Evolutionary conservation across 202 grass and related monocot species (phyloP), one percentile per base, ranked within the genome.

Genomic region (Zoysia matrella): DNA sequence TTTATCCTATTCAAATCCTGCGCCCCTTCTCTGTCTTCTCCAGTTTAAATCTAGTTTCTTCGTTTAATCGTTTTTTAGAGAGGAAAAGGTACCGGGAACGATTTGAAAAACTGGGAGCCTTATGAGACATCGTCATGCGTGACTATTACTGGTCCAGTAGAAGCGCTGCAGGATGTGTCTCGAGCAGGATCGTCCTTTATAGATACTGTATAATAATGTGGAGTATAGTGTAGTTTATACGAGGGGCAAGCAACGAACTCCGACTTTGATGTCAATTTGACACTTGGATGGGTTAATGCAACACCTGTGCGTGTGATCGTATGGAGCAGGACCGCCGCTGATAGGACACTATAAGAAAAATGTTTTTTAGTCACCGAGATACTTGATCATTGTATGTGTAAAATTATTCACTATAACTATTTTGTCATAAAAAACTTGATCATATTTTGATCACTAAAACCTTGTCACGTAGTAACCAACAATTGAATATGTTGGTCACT

Each of bases 171-270:
- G 8, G 2, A n/a, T 58, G 41, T 67, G 47, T 40, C 60, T 9
- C 9, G 18, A 58, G 15, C 60, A 56, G 57, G 61, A 84, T 60
- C 50, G 43, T 52, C 50, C 61, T 56, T 52, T 67, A 39, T 63
- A 53, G 82, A 82, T 82, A 63, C 73, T 82, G 70, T 82, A 77
- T 60, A 72, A 40, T 85, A 89, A 15, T 60, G 30, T 36, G 30
- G 30, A 36, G 61, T 5, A 3, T 42, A 60, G 82, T 51, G 70
- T 63, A 4, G n/a, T 12, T 42, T 44, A 56, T 10, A 56, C 15
- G 8, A 57, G 15, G 3, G 64, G 1, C 69, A 80, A 80, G 60
- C 51, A 53, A 43, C 39, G 39, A 43, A 42, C 4, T 81, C 73
- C 62, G 73, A 63, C 72, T 78, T 78, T 45, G 83, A 55, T 3